Evolutionary conservation across 352 stramenopile genomes (phyloP), one percentile per base, ranked within the genome.

Genomic region (Phytophthora megakarya): DNA sequence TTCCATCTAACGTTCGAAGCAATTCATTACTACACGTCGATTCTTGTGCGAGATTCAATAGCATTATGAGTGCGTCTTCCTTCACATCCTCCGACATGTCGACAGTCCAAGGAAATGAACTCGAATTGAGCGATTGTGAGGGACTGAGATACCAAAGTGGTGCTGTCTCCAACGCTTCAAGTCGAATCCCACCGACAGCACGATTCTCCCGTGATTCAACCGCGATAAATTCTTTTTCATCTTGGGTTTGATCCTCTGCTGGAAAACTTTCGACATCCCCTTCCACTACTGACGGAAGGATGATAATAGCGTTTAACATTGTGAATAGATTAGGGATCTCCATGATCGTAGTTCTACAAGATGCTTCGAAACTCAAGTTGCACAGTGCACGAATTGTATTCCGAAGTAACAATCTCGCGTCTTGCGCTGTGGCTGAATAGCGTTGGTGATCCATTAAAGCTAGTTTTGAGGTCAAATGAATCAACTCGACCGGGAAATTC

Each of bases 11-110:
- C 7, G 73, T 77, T 11, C 77, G 75, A 28, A 90, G 57, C 5
- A 94, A 45, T 2, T 90, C 78, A 23, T 76, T 78, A 0, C 70
- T 61, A 28, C 81, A 89, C 3, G 61, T 54, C 1, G 66, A 60
- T 30, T 88, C 70, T 3, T 81, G 69, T 0, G 83, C 86, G 8
- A 94, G 59, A 48, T 91, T 94, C 0, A 92, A 37, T 15, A 94
- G 69, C 3, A 80, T 65, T 15, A 92, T 47, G 0, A 94, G 64
- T 11, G 80, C 77, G 26, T 92, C 82, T 42, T 94, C 80, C 25
- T 85, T 85, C 35, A 78, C 67, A 25, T 89, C 77, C 37, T 86
- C 80, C 21, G 57, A 71, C 50, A 78, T 70, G 3, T 65, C 56
- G 0, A 32, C 54, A 3, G 60, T 70, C 66, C 66, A 73, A 11